Conservation (phyloP, 768 basidiomycete species). For the Atractiella rhizophila region DNA sequence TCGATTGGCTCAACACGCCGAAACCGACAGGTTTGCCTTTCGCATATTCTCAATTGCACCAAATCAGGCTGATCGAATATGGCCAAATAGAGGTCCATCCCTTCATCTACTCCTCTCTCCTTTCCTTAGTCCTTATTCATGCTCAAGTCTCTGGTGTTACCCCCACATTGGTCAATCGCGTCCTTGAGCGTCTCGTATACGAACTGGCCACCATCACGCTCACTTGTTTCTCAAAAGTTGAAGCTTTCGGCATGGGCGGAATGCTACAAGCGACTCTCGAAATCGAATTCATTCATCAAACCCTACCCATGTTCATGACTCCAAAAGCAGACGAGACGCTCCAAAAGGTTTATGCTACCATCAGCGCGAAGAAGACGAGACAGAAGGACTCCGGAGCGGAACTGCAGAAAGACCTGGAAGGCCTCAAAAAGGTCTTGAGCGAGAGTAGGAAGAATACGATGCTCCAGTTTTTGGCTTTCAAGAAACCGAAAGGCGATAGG, state of each 20-base stretch:
- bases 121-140: constrained; percentile 73
- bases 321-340: constrained; percentile 54
- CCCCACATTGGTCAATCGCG: constrained; percentile 54
- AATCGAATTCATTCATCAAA: constrained; percentile 97
- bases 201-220: constrained; percentile 62
- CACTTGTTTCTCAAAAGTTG: constrained; percentile 61
- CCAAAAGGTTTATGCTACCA: constrained; percentile 75
- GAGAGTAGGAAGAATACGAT: no score
- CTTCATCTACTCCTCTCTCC: constrained; percentile 71
- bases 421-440: constrained; percentile 76
- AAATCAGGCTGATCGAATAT: neutral
- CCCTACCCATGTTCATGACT: constrained; percentile 65
- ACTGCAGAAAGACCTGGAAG: constrained; percentile 61
- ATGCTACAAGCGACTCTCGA: constrained; percentile 98
- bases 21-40: constrained; percentile 53
- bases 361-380: constrained; percentile 72
- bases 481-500: no score
- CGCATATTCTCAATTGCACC: neutral
- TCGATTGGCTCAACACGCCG: constrained; percentile 86
- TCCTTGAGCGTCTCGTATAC: constrained; percentile 52
- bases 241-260: constrained; percentile 86
- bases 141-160: constrained; percentile 65
- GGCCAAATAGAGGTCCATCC: constrained; percentile 52
- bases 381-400: constrained; percentile 58
- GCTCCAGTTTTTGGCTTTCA: no score